Conservation (phyloP, 192 early-diverging fungal species). For the Powellomyces hirtus region DNA sequence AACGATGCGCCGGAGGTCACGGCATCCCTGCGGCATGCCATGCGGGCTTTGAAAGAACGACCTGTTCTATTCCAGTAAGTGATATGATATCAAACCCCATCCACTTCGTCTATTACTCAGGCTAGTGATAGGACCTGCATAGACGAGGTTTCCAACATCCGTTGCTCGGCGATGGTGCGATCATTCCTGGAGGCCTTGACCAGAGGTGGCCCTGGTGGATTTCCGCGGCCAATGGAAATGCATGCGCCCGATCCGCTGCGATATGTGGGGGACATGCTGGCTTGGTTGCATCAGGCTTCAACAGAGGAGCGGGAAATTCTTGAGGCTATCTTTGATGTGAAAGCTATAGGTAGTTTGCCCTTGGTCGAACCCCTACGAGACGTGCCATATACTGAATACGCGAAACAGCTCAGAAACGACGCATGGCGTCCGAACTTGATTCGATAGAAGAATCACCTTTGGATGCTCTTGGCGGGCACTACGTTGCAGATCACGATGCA, state of each 20-base stretch:
- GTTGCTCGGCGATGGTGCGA: conserved; percentile 61
- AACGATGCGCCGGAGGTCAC: conserved; percentile 70
- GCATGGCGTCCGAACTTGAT: background rate
- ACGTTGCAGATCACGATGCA: conserved; percentile 37
- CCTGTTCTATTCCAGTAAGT: conserved; percentile 74
- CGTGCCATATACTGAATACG: background rate
- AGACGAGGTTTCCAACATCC: conserved; percentile 70
- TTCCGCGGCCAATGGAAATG: conserved; percentile 86
- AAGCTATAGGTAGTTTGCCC: conserved; percentile 28
- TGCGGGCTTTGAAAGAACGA: conserved; percentile 63
- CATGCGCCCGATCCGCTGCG: conserved; percentile 89
- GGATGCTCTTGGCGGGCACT: background rate
- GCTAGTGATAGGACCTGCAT: conserved; percentile 52
- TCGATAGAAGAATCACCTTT: conserved; percentile 1
- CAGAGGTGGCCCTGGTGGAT: conserved; percentile 70
- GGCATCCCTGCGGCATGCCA: conserved; percentile 58
- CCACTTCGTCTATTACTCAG: background rate
- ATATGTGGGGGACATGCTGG: conserved; percentile 94
- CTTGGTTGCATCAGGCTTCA: conserved; percentile 92
- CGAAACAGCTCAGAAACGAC: background rate
- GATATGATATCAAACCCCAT: background rate
- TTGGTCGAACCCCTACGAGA: background rate
- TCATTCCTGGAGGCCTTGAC: conserved; percentile 75
- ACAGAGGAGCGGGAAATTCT: conserved; percentile 87
- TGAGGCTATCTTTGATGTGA: conserved; percentile 64